Percentiles rank a stretch among this genome's conserved stretches.
These are phyloP conservation scores for Colletotrichum cordylinicola DNA, from an alignment of 2,329 filamentous ascomycete species.

Conservation along the genomic window DNA sequence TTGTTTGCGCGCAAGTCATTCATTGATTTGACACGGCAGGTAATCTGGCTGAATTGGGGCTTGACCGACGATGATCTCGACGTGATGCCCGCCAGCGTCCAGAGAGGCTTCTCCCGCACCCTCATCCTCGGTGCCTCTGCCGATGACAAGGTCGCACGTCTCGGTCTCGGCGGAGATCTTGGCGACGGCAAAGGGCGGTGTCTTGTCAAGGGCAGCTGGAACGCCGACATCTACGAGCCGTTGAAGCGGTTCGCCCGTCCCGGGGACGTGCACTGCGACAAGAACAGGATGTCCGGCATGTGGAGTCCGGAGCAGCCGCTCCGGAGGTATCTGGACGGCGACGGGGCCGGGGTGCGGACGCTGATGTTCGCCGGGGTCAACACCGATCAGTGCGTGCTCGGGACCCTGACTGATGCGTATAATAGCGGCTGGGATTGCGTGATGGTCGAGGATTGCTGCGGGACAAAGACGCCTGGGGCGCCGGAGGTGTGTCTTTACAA, in stretches of 20 bases:
- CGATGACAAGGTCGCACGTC: constrained; percentile 16
- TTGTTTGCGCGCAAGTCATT: not conserved
- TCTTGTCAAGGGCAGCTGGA: constrained; percentile 62
- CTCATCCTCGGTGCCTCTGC: constrained; percentile 29
- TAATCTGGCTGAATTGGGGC: constrained; percentile 65
- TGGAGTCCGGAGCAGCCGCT: constrained; percentile 52
- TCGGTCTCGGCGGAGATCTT: constrained; percentile 52
- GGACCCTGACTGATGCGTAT: constrained; percentile 61
- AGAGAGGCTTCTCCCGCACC: constrained; percentile 51
- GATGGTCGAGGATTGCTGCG: constrained; percentile 19
- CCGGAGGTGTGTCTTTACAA: constrained; percentile 17
- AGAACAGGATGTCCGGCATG: constrained; percentile 64
- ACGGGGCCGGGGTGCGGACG: constrained; percentile 43
- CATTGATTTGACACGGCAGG: constrained; percentile 22
- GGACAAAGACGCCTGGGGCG: constrained; percentile 4
- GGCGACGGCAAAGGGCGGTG: constrained; percentile 47
- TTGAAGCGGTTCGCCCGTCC: constrained; percentile 37
- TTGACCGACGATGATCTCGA: constrained; percentile 56
- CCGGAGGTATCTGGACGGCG: constrained; percentile 40
- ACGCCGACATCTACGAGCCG: constrained; percentile 55
- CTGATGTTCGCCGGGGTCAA: constrained; percentile 65
- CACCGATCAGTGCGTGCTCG: constrained; percentile 66
- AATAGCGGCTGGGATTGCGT: constrained; percentile 46
- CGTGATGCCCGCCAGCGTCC: constrained; percentile 53
- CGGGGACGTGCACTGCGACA: constrained; percentile 56